These are phyloP conservation scores for Pseudonectria buxi DNA, from an alignment of 2,329 filamentous ascomycete genomes.

Conservation along the genomic window DNA sequence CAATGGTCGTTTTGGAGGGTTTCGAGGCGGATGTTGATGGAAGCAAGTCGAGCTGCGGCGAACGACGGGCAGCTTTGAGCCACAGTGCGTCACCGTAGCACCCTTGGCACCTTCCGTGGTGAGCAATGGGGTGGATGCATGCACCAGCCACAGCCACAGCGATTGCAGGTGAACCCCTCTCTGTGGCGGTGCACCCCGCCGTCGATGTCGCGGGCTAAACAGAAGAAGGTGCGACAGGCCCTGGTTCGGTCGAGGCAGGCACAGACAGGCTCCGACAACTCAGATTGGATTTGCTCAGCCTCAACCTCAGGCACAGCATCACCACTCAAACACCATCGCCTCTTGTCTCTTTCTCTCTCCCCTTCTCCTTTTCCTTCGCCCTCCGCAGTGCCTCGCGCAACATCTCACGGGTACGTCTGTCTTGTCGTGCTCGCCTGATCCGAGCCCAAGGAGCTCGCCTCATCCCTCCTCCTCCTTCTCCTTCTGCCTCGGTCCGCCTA, in stretches of 20 bases:
- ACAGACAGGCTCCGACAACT: too few species aligned
- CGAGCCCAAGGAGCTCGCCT: not conserved
- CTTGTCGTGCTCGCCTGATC: constrained; percentile 6
- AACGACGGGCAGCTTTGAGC: constrained; percentile 13
- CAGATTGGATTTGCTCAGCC: not conserved
- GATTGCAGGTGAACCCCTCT: constrained; percentile 16
- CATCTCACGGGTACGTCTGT: constrained; percentile 1
- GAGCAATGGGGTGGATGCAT: constrained; percentile 1
- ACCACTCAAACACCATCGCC: constrained; percentile 1
- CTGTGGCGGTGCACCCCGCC: constrained; percentile 17
- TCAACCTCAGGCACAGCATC: constrained; percentile 6
- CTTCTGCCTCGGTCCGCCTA: too few species aligned
- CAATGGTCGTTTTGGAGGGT: not conserved
- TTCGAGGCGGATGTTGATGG: constrained; percentile 19
- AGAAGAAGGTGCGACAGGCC: too few species aligned
- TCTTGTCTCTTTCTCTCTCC: not conserved
- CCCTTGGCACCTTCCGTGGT: constrained; percentile 1
- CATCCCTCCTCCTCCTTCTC: not conserved
- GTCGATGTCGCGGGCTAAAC: too few species aligned
- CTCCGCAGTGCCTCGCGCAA: constrained; percentile 3
- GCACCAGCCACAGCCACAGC: constrained; percentile 1
- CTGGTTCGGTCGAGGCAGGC: too few species aligned
- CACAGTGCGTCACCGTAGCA: constrained; percentile 23
- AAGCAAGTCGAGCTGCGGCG: constrained; percentile 19
- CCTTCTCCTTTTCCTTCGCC: constrained; percentile 9